Conservation (phyloP, 73 alveolate genomes). For the Blepharisma japonicum region DNA sequence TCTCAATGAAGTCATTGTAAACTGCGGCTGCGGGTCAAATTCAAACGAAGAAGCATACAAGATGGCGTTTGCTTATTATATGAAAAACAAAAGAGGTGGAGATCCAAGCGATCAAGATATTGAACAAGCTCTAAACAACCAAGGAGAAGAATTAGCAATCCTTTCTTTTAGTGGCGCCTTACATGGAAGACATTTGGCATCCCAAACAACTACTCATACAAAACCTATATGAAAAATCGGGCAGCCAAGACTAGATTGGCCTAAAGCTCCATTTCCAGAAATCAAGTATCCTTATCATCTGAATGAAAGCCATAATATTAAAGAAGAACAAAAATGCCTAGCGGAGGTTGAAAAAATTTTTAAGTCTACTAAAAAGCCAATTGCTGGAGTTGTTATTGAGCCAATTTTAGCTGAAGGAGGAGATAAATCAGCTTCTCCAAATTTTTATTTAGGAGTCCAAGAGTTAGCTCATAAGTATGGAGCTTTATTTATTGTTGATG, state of each 20-base stretch:
- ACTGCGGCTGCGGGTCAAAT: conserved; percentile 12
- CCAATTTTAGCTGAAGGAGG: conserved; percentile 19
- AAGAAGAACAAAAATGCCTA: conserved; percentile 31
- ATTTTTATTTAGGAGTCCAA: conserved; percentile 18
- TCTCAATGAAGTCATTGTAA: conserved; percentile 1
- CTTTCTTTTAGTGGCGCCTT: neutral
- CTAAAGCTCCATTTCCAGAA: conserved; percentile 32
- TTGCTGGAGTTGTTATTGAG: conserved; percentile 38
- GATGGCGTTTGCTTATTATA: conserved; percentile 24
- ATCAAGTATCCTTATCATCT: neutral
- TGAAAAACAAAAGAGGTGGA: neutral
- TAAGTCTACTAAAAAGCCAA: neutral
- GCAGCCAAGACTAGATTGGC: conserved; percentile 31
- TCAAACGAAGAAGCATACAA: conserved; percentile 12
- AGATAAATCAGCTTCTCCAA: conserved; percentile 28
- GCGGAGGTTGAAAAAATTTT: conserved; percentile 19
- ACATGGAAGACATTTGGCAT: neutral
- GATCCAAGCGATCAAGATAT: too few relatives aligned
- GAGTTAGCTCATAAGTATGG: conserved; percentile 24
- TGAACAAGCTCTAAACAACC: too few relatives aligned
- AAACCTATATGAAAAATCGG: conserved; percentile 15
- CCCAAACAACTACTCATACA: neutral
- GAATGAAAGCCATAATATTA: neutral
- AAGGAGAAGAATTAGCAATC: neutral
- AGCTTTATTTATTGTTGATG: conserved; percentile 37